Evolutionary conservation across 176 grass and related monocot species (phyloP), one percentile per base, ranked within the genome.

Genomic region (Zea mays): DNA sequence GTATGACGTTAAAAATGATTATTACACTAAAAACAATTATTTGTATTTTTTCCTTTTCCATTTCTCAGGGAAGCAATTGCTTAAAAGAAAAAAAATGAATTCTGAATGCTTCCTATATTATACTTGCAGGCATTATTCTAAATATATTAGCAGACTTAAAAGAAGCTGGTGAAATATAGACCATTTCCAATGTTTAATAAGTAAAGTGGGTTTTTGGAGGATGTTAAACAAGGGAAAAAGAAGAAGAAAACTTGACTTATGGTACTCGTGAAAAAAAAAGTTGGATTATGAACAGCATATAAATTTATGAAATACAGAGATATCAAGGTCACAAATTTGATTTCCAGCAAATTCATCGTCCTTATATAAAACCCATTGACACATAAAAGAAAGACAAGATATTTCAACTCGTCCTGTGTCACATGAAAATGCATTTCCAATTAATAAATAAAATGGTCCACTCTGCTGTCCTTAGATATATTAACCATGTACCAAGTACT

Each of bases 391-490:
- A 39, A 6, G 10, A 10, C 6, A 45, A 44, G 15, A 60, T 48
- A 55, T 61, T 80, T 61, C 10, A 37, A 16, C 58, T 62, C 17
- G 68, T 71, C 43, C 0, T 14, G 19, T 64, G n/a, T 55, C 59
- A 54, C 27, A 40, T 71, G 36, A 74, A 73, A 12, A 34, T 74
- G 17, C 52, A 55, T 16, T 41, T 67, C 19, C 36, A 74, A 40
- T 41, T 55, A 82, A 64, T 52, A 64, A 65, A 62, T 65, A 43
- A 65, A 82, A 56, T 42, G 47, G 8, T 44, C 9, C 46, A 3
- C 7, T 61, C 15, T 52, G 5, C 13, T 70, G 44, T 61, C 3
- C 54, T 19, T 71, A 38, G 21, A 46, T 37, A 68, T 60, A 47
- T 7, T 39, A 69, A 68, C 12, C 33, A 65, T 48, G 50, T 54